Conservation (phyloP, 2,329 filamentous ascomycete genomes). For the Xylaria sp. region DNA sequence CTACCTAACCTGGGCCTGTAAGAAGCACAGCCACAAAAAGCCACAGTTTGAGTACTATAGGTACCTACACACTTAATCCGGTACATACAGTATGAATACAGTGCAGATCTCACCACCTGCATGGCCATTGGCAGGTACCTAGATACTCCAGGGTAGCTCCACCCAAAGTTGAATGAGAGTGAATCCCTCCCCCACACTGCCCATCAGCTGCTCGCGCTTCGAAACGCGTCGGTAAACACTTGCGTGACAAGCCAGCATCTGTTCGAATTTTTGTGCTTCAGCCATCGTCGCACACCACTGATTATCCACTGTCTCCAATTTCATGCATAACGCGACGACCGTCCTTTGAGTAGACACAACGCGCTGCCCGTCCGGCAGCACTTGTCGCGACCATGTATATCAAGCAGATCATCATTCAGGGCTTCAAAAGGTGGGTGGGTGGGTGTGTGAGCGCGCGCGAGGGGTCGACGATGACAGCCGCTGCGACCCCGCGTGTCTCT, state of each 20-base stretch:
- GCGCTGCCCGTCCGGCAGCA: conserved; percentile 52
- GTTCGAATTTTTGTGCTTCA: conserved; percentile 22
- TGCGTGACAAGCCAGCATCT: conserved; percentile 43
- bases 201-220: conserved; percentile 39
- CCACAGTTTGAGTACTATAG: neutral
- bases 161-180: conserved; percentile 10
- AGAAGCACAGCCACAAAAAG: conserved; percentile 5
- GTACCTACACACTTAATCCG: neutral
- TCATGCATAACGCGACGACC: conserved; percentile 42
- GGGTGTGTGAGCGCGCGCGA: conserved; percentile 42
- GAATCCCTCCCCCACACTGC: conserved; percentile 37
- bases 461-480: conserved; percentile 9
- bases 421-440: conserved; percentile 87
- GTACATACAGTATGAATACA: no score
- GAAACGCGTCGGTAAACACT: conserved; percentile 46
- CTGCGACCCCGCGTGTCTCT: conserved; percentile 31
- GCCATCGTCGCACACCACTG: conserved; percentile 38
- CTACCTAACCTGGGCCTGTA: no score
- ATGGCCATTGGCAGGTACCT: neutral
- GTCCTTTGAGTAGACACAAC: conserved; percentile 41
- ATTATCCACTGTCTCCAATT: conserved; percentile 11
- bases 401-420: conserved; percentile 99
- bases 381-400: conserved; percentile 80
- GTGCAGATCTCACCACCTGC: no score
- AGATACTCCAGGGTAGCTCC: conserved; percentile 15